Evolutionary conservation across 208 protist genomes (phyloP), one percentile per base, ranked within the genome.

Genomic region (Leishmania lainsoni): DNA sequence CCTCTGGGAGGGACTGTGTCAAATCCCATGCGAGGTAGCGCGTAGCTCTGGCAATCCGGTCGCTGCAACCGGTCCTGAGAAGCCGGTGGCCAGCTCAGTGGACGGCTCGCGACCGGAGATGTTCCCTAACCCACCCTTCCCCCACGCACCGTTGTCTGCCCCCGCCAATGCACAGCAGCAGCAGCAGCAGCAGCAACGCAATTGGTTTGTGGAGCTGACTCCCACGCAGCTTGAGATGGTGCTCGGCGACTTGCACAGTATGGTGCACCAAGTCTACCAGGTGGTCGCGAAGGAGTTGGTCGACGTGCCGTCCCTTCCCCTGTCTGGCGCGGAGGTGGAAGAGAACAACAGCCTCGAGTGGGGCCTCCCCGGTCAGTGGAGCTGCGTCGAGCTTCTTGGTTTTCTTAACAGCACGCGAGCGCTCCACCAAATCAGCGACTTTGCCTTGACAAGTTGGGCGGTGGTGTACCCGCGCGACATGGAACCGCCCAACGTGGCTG

Each of bases 361-460:
- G 26, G 71, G 42, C n/a, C 49, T 77, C 70, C 81, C 29, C 52
- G 58, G 61, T 20, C 78, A 59, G 48, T 91, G 88, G 88, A 83
- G 56, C 48, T 89, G 86, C 70, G 77, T 70, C 0, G 83, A 82
- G 12, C 73, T 90, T 10, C 76, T 92, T 51, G 81, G 80, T 52
- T 92, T 90, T 68, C 65, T 92, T 9, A 72, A 58, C 39, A 86
- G 81, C 61, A 83, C 81, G 49, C 89, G 89, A 45, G 86, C 86
- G 59, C 83, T 87, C 70, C 85, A 90, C 48, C 79, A 92, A 75
- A 58, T 92, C 52, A 85, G 79, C 71, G 89, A 92, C 66, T 90
- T 92, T 49, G 87, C 84, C 75, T 51, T 88, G 12, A 86, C 79
- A n/a, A 90, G 84, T 70, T 89, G 85, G 45, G 87, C 87, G 5